phyloP scores from a whole-genome alignment of 2,329 filamentous ascomycete species.

The Botrytis galanthina region DNA sequence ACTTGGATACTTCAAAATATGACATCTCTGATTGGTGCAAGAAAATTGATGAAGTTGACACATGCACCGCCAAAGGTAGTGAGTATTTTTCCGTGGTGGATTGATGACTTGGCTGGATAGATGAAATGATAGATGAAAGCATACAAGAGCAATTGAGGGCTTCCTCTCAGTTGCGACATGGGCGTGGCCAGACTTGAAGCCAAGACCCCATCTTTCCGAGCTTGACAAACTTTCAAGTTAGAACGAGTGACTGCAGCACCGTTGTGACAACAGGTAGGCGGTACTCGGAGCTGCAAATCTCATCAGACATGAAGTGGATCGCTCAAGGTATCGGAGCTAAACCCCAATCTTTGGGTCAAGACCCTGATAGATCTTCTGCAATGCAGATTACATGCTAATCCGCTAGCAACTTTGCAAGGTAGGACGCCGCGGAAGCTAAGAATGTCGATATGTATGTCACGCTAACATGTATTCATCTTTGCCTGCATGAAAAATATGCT shows the following conservation, averaged over 20 bases:
- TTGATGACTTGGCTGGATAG: neutral
- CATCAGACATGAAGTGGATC: neutral
- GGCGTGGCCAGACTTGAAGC: neutral
- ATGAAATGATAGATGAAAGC: neutral
- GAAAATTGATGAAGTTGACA: neutral
- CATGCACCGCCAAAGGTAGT: neutral
- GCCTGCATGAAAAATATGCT: neutral
- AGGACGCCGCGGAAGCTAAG: too few relatives aligned
- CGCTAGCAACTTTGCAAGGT: neutral
- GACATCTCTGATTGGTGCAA: conserved; percentile 4
- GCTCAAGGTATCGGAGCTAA: neutral
- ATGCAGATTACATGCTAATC: neutral
- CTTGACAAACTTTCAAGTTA: neutral
- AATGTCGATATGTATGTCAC: neutral
- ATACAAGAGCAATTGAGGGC: neutral
- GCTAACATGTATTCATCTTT: neutral
- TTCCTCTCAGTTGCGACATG: neutral
- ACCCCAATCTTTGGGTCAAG: neutral
- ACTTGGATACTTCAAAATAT: neutral
- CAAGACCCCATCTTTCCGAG: neutral
- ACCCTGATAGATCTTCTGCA: neutral
- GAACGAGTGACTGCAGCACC: neutral
- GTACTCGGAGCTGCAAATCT: neutral
- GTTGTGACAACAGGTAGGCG: neutral
- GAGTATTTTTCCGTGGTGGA: neutral